Evolutionary conservation across 257 asterid genomes (phyloP).

Genomic region (Solanum chaucha): DNA sequence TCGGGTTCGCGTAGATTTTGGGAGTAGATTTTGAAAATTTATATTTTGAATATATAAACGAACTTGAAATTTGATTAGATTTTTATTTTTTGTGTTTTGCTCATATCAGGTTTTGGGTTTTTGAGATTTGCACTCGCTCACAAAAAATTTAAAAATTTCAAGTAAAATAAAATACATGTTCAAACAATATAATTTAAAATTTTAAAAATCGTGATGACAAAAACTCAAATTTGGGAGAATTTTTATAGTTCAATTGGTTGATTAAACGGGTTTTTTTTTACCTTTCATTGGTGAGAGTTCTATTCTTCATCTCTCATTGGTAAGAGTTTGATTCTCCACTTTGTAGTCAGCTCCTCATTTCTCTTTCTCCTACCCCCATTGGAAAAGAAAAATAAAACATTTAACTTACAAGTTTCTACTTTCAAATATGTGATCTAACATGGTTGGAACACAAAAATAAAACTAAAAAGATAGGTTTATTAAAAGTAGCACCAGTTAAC

Average conservation of each 20-base stretch:
- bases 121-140: too few species aligned
- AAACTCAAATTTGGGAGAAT: background rate
- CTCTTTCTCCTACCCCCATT: background rate
- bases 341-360: background rate
- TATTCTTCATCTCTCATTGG: background rate
- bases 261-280: too few species aligned
- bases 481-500: background rate
- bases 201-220: rapidly evolving
- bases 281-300: background rate
- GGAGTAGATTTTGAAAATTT: too few species aligned
- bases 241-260: background rate
- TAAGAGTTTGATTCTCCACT: too few species aligned
- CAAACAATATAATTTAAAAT: background rate
- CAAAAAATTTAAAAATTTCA: too few species aligned
- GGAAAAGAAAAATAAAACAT: too few species aligned
- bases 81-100: background rate
- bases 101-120: too few species aligned
- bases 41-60: too few species aligned
- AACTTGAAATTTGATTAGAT: rapidly evolving
- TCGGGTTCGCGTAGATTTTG: background rate
- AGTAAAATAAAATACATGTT: background rate
- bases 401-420: background rate
- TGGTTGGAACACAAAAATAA: too few species aligned
- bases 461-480: background rate
- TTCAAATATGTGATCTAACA: background rate